Evolutionary conservation across 495 filamentous ascomycete genomes (phyloP).

Genomic region (Choiromyces venosus): DNA sequence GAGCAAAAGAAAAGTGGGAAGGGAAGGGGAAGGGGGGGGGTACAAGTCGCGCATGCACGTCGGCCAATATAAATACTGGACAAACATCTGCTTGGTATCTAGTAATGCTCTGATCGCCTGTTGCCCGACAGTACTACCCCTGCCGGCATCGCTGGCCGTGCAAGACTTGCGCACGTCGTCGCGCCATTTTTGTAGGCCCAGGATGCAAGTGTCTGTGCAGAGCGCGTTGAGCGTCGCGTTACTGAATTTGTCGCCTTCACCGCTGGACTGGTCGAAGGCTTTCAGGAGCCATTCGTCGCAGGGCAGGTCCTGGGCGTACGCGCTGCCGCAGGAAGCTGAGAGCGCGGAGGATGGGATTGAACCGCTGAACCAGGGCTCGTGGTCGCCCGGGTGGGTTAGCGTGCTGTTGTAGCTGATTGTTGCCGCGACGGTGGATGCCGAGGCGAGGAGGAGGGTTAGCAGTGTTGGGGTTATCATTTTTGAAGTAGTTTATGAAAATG

Average conservation of each 20-base stretch:
- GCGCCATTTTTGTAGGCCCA: slow-evolving; percentile 3
- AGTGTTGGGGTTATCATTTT: neutral
- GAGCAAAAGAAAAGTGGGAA: too few species aligned
- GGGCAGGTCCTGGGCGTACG: slow-evolving; percentile 5
- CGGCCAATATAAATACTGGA: slow-evolving; percentile 18
- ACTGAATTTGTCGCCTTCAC: slow-evolving; percentile 1
- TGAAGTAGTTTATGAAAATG: neutral
- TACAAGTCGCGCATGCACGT: slow-evolving; percentile 14
- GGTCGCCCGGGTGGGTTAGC: neutral
- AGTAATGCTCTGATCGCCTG: neutral
- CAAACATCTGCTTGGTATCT: neutral
- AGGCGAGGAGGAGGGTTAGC: slow-evolving; percentile 5
- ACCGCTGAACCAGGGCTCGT: neutral
- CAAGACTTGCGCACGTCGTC: slow-evolving; percentile 6
- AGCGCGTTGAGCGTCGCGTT: slow-evolving; percentile 2
- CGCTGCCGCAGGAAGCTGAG: slow-evolving; percentile 2
- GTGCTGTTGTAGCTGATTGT: slow-evolving; percentile 12
- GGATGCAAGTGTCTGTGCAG: slow-evolving; percentile 7
- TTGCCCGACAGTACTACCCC: neutral
- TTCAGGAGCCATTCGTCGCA: slow-evolving; percentile 15
- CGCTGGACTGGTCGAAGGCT: neutral
- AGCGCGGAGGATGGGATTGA: neutral
- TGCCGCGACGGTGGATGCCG: slow-evolving; percentile 7
- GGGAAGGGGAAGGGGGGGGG: neutral
- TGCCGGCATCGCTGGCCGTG: neutral